A percentile compares a stretch with the other conserved stretches of the same genome.
Conservation (phyloP, 2,329 filamentous ascomycete genomes). For the Ilyonectria mors-panacis region DNA sequence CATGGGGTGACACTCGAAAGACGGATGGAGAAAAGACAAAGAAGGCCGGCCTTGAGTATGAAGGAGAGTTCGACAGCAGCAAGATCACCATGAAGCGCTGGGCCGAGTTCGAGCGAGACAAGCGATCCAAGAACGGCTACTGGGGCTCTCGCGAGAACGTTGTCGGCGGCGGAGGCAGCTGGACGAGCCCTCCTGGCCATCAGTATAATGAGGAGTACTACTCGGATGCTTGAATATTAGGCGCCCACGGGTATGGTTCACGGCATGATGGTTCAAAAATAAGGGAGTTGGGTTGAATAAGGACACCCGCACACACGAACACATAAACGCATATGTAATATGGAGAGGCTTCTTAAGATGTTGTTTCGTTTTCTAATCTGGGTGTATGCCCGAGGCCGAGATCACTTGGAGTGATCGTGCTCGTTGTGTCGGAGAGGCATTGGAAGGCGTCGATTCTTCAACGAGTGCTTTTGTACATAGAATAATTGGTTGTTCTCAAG, state of each 20-base stretch:
- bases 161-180: slow-evolving; percentile 58
- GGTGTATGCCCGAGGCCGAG: slow-evolving; percentile 30
- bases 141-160: slow-evolving; percentile 69
- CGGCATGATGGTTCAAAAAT: slow-evolving; percentile 39
- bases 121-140: slow-evolving; percentile 65
- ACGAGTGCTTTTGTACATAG: slow-evolving; percentile 40
- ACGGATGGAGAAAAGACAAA: slow-evolving; percentile 91
- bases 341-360: slow-evolving; percentile 36
- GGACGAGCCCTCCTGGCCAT: slow-evolving; percentile 60
- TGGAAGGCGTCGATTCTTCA: slow-evolving; percentile 38
- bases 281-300: slow-evolving; percentile 41
- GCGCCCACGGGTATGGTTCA: slow-evolving; percentile 34
- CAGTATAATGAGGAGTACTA: slow-evolving; percentile 70
- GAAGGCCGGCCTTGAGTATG: slow-evolving; percentile 87
- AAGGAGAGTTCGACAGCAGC: slow-evolving; percentile 97
- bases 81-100: slow-evolving; percentile 99
- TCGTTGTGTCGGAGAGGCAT: slow-evolving; percentile 44
- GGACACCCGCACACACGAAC: slow-evolving; percentile 36
- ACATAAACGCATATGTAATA: slow-evolving; percentile 45
- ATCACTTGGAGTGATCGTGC: slow-evolving; percentile 26
- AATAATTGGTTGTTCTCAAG: slow-evolving; percentile 34
- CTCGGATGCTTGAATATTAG: slow-evolving; percentile 61
- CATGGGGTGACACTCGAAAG: slow-evolving; percentile 98
- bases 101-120: slow-evolving; percentile 90
- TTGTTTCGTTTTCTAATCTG: slow-evolving; percentile 39